Evolutionary conservation across 2,329 filamentous ascomycete species (phyloP).

Genomic region (Whalleya microplaca): DNA sequence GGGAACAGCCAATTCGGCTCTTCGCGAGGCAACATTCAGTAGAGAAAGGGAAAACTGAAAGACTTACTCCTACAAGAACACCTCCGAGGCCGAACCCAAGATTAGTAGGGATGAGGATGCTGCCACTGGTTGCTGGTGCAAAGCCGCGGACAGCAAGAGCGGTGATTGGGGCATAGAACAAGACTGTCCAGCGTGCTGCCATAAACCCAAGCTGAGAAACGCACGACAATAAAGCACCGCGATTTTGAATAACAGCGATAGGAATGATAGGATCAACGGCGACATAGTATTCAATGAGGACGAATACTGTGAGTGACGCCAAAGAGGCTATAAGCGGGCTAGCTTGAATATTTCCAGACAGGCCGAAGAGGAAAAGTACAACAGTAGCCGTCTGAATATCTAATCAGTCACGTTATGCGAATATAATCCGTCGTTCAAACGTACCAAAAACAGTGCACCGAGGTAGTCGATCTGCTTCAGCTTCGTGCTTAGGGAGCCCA

Average conservation of each 20-base stretch:
- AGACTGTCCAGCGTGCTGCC: slow-evolving; percentile 77
- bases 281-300: slow-evolving; percentile 65
- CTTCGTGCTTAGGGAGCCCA: slow-evolving; percentile 52
- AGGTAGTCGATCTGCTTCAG: slow-evolving; percentile 74
- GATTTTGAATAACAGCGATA: slow-evolving; percentile 68
- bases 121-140: slow-evolving; percentile 70
- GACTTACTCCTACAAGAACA: slow-evolving; percentile 63
- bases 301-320: slow-evolving; percentile 54
- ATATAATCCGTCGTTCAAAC: slow-evolving; percentile 23
- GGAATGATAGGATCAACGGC: slow-evolving; percentile 76
- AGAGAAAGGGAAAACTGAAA: neutral
- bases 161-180: slow-evolving; percentile 82
- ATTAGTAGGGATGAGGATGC: slow-evolving; percentile 82
- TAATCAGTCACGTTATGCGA: slow-evolving; percentile 3
- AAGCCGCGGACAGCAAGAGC: slow-evolving; percentile 76
- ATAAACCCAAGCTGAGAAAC: slow-evolving; percentile 77
- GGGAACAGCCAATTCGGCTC: neutral
- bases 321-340: slow-evolving; percentile 65
- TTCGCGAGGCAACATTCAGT: neutral
- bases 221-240: slow-evolving; percentile 74
- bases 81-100: slow-evolving; percentile 77
- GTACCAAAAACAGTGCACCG: slow-evolving; percentile 68
- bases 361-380: slow-evolving; percentile 71
- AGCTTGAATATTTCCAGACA: slow-evolving; percentile 65
- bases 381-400: slow-evolving; percentile 60